Conservation (phyloP, 805 yeast genomes). For the Starmera amethionina region DNA sequence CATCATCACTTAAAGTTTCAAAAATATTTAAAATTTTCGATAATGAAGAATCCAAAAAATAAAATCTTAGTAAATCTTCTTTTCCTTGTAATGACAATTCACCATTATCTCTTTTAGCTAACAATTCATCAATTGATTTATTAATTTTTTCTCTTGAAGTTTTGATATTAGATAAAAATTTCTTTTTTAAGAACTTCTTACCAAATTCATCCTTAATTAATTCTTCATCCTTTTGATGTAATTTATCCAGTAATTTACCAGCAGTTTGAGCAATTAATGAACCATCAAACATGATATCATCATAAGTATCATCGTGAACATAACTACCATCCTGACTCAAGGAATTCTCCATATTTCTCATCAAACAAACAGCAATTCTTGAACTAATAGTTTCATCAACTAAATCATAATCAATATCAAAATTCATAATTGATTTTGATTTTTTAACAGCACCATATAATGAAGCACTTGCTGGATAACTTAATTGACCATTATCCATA, state of each 20-base stretch:
- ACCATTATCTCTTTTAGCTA: slow-evolving; percentile 44
- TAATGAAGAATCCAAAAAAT: slow-evolving; percentile 61
- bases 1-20: slow-evolving; percentile 13
- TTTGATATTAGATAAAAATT: slow-evolving; percentile 31
- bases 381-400: slow-evolving; percentile 58
- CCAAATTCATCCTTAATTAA: slow-evolving; percentile 27
- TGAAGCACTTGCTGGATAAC: slow-evolving; percentile 51
- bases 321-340: slow-evolving; percentile 25
- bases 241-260: slow-evolving; percentile 44
- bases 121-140: slow-evolving; percentile 43
- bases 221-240: slow-evolving; percentile 17
- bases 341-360: slow-evolving; percentile 71
- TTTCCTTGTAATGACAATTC: slow-evolving; percentile 58
- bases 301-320: slow-evolving; percentile 25
- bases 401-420: slow-evolving; percentile 56
- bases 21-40: slow-evolving; percentile 38
- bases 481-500: slow-evolving; percentile 48
- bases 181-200: slow-evolving; percentile 26
- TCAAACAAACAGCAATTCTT: slow-evolving; percentile 66
- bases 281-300: slow-evolving; percentile 69
- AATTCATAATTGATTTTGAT: slow-evolving; percentile 51
- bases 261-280: slow-evolving; percentile 67
- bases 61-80: slow-evolving; percentile 60
- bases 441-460: slow-evolving; percentile 61
- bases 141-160: slow-evolving; percentile 31